phyloP scores from a whole-genome alignment of 2,329 filamentous ascomycete genomes.

The Bipolaris sorokiniana region DNA sequence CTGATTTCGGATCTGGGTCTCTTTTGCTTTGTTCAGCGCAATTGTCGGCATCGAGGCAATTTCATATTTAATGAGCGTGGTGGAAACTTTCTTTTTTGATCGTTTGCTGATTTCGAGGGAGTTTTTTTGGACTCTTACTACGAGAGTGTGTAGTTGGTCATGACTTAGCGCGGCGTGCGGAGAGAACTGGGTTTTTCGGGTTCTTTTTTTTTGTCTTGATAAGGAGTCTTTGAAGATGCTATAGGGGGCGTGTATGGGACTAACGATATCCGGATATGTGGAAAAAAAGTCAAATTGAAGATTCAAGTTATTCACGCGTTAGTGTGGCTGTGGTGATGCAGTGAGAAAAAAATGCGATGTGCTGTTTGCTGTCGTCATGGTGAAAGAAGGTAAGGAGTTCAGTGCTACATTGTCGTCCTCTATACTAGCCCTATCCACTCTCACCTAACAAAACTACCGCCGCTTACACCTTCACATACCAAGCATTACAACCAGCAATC shows the following conservation, averaged over 20 bases:
- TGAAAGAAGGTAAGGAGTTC: too few relatives aligned
- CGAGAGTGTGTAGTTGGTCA: not conserved
- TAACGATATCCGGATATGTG: not conserved
- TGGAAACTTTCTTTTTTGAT: not conserved
- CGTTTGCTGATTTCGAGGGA: not conserved
- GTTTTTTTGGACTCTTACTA: not conserved
- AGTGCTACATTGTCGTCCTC: too few relatives aligned
- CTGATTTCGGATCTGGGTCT: not conserved
- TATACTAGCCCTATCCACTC: too few relatives aligned
- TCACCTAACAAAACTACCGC: too few relatives aligned
- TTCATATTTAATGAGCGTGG: not conserved
- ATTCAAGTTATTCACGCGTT: not conserved
- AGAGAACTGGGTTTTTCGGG: not conserved
- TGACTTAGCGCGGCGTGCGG: slow-evolving; percentile 1
- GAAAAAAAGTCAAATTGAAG: not conserved
- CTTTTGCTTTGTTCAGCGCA: not conserved
- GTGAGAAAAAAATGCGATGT: too few relatives aligned
- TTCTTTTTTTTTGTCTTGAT: not conserved
- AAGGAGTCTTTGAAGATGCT: not conserved
- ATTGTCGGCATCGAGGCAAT: not conserved
- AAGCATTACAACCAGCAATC: too few relatives aligned
- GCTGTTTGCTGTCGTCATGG: too few relatives aligned
- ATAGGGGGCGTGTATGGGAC: not conserved
- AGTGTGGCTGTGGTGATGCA: not conserved
- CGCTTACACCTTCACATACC: too few relatives aligned